Evolutionary conservation across 1,139 yeast species (phyloP).

Genomic region (Schizosaccharomyces versatilis): DNA sequence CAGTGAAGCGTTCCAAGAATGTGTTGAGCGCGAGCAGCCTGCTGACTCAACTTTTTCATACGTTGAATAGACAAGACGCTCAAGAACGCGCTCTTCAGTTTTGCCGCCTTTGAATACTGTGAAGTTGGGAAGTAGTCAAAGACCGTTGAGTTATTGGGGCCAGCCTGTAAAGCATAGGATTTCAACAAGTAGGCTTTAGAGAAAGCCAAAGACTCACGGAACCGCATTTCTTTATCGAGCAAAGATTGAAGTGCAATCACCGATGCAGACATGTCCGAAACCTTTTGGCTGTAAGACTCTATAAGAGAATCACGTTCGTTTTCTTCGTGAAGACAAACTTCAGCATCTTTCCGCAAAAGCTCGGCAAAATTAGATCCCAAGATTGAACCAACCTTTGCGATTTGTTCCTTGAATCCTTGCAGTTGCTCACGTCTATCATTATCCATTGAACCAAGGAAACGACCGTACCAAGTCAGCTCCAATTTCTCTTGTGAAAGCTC

Average conservation of each 20-base stretch:
- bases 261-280: not conserved
- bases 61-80: conserved; percentile 1
- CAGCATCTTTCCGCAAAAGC: not conserved
- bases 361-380: not conserved
- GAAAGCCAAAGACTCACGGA: not conserved
- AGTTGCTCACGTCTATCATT: not conserved
- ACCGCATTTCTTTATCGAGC: not conserved
- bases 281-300: not conserved
- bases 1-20: not conserved
- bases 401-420: not conserved
- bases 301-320: not conserved
- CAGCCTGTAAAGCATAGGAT: not conserved
- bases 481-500: not conserved
- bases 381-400: not conserved
- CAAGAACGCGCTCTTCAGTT: not conserved
- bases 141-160: not conserved
- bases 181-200: not conserved
- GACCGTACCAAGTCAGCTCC: not conserved
- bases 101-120: not conserved
- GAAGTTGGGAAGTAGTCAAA: not conserved
- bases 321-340: not conserved
- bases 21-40: not conserved
- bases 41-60: not conserved
- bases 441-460: not conserved
- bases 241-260: not conserved